Base-by-base conservation (phyloP, 768 basidiomycete species). In the Infundibulicybe gibba region DNA sequence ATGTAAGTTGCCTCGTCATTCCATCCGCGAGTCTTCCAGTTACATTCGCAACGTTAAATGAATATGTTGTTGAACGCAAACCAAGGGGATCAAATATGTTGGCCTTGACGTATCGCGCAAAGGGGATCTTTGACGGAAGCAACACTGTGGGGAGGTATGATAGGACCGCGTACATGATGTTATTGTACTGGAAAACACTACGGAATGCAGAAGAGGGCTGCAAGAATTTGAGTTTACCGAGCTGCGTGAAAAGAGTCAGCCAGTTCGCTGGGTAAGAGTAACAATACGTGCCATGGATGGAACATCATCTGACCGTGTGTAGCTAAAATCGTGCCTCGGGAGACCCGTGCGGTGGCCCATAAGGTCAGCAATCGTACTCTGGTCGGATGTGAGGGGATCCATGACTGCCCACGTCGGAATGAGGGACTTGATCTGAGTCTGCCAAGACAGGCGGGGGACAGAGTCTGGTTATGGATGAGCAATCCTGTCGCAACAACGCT, bases 121-220 rank as follows among this genome's bases (percentile, higher is more conserved):
- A 3, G 55, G 50, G 30, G 62, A 56, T 20, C 61, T 61, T 34
- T 58, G 50, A 16, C 54, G 47, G 19, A 55, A 42, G 16, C 58
- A 57, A 49, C 57, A 63, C 17, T 41, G 41, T 9, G 50, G 45
- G 43, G 10, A n/a, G n/a, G n/a, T n/a, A n/a, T n/a, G n/a, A n/a
- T n/a, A n/a, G n/a, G n/a, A n/a, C n/a, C n/a, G n/a, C n/a, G n/a
- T n/a, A n/a, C n/a, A n/a, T n/a, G n/a, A n/a, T n/a, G n/a, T n/a
- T n/a, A n/a, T n/a, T n/a, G n/a, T n/a, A n/a, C n/a, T n/a, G n/a
- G n/a, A n/a, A n/a, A n/a, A n/a, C n/a, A n/a, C n/a, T n/a, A n/a
- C 64, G 54, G 45, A 65, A 65, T 37, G 53, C 58, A 6, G 54
- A 38, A 5, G 62, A 61, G 11, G 57, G 60, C n/a, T 54, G 53